Conservation (phyloP, 495 filamentous ascomycete species). For the Neurospora hispaniola region DNA sequence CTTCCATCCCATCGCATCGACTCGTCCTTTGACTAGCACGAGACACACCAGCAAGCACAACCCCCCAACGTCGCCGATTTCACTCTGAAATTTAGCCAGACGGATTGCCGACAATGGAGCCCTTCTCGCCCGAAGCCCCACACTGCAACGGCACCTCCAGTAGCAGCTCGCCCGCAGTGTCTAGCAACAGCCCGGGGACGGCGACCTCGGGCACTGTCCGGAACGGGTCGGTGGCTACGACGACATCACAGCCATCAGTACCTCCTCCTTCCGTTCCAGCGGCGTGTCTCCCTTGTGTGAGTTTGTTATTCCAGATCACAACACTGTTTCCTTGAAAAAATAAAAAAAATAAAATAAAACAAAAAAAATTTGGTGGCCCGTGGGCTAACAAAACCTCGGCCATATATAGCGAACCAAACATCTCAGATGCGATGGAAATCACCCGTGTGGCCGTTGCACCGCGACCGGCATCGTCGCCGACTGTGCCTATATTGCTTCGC, state of each 20-base stretch:
- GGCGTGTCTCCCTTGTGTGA: constrained; percentile 39
- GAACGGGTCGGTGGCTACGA: constrained; percentile 9
- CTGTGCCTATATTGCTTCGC: constrained; percentile 40
- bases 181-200: constrained; percentile 22
- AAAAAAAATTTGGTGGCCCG: not conserved
- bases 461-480: constrained; percentile 23
- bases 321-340: constrained; percentile 9
- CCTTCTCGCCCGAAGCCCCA: constrained; percentile 24
- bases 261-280: constrained; percentile 33
- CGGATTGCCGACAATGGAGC: constrained; percentile 24
- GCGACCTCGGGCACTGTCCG: constrained; percentile 18
- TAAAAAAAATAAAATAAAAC: too few species aligned
- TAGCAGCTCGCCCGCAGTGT: constrained; percentile 22
- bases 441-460: constrained; percentile 35
- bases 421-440: constrained; percentile 39
- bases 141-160: constrained; percentile 19
- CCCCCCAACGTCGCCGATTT: not conserved
- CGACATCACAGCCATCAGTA: constrained; percentile 22
- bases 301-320: constrained; percentile 14
- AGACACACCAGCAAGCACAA: not conserved
- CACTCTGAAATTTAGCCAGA: not conserved
- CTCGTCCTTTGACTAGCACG: not conserved
- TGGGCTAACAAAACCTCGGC: constrained; percentile 5
- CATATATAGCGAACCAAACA: constrained; percentile 35
- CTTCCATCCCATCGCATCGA: not conserved